Evolutionary conservation across 768 basidiomycete species (phyloP), one percentile per base, ranked within the genome.

Genomic region (Tricholoma matsutake): DNA sequence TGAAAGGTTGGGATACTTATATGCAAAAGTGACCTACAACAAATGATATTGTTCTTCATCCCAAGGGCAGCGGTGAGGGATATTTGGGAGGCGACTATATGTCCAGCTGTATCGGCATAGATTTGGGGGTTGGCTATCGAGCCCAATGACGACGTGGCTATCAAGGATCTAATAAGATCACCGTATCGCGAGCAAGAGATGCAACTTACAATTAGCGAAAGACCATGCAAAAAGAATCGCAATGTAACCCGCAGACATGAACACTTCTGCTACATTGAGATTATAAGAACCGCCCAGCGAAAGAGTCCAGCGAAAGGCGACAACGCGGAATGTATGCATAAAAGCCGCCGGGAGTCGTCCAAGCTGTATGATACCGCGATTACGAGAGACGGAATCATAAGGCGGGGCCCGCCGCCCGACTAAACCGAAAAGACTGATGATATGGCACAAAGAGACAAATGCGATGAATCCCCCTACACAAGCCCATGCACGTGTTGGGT

Each of bases 1-100:
- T 59, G 11, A 61, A 47, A 10, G 29, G 22, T 54, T 2, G 34
- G 2, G 6, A n/a, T 32, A 25, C 22, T 25, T 25, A n/a, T n/a
- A 35, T 22, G 32, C 41, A 34, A 3, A 43, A 5, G 25, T 4
- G 13, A 64, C 73, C 56, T 25, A 76, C 77, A 72, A 4, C 74
- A 73, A 34, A 78, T 67, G 14, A 85, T 67, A 59, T 87, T 87
- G 69, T 88, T 87, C 29, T 61, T 65, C 32, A 43, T 49, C 5
- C 61, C 61, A 13, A 62, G 57, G n/a, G 57, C 51, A 59, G 35
- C 47, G 25, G 13, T 28, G 22, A 49, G 47, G 11, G 25, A 28
- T 28, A 54, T 16, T 20, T 53, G 28, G 0, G 54, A 45, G 35
- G 39, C 57, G 0, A 70, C 76, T 18, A 78, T 69, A 22, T 66